Percentiles rank a stretch among this genome's conserved stretches.
Conservation (phyloP, 139 green algal genomes). For the Closterium sp. region DNA sequence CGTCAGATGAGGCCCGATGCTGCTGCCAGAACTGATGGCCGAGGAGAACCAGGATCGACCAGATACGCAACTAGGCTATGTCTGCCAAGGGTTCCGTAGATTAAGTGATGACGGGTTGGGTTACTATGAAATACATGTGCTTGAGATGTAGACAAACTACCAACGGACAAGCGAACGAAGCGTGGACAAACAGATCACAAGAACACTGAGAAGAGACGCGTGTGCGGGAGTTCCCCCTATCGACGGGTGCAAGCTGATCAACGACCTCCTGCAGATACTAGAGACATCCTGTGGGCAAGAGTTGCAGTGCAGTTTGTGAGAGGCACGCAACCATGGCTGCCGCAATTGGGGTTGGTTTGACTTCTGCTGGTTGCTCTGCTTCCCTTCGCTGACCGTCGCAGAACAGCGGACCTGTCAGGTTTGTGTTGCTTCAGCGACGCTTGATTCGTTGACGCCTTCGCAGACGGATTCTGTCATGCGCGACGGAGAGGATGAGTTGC, state of each 20-base stretch:
- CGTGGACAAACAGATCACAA: no score
- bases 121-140: no score
- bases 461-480: neutral
- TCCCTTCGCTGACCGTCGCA: neutral
- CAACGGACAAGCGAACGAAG: neutral
- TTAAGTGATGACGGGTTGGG: neutral
- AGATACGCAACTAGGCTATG: neutral
- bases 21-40: neutral
- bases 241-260: neutral
- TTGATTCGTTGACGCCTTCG: neutral
- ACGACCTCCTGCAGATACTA: neutral
- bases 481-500: neutral
- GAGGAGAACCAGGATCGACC: neutral
- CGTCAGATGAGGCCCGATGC: neutral
- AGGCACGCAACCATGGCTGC: neutral
- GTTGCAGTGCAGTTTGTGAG: neutral
- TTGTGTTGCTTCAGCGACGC: neutral
- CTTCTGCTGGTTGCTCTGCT: neutral
- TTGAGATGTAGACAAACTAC: neutral
- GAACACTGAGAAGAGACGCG: neutral
- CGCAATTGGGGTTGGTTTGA: neutral
- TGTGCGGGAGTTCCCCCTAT: neutral
- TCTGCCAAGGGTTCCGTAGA: neutral
- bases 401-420: neutral
- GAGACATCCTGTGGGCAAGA: neutral